Evolutionary conservation across 225 moss, liverwort and hornwort species (phyloP), one percentile per base, ranked within the genome.

Genomic region (Physcomitrium patens): DNA sequence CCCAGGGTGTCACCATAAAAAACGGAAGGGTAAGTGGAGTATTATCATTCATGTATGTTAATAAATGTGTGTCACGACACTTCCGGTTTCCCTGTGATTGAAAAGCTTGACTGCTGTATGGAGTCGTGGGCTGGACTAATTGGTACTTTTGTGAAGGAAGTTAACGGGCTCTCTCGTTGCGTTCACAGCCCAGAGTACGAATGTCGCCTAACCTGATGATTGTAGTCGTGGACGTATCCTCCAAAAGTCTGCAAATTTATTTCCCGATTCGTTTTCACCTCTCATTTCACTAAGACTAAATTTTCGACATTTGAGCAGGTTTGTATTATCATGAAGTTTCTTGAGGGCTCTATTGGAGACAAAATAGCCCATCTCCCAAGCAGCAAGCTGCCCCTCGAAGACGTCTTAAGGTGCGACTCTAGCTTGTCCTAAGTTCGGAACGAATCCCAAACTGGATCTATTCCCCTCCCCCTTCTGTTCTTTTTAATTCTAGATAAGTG

Each of bases 331-430:
- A 83, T 91, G 89, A 96, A 92, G 73, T 96, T 90, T 65, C 92
- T 89, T 26, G 96, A 96, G 74, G 96, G 96, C 64, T 96, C 96
- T n/a, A 70, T 96, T 47, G 96, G 94, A 60, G 96, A 96, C 78
- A 96, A 87, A 84, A 88, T 94, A 86, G 96, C 96, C 46, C 87
- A 88, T 73, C 91, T 88, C 68, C 89, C 91, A 41, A 91, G 88
- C 79, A 94, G 92, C 77, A 79, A 79, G 65, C 86, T 96, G 47
- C 62, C 80, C 47, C 72, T 96, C 65, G 67, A 83, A 75, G 94
- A 94, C 70, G 91, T 86, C 64, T 68, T 96, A 67, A 89, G 92
- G 96, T 96, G 83, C 10, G 60, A 17, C 27, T 64, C 52, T 28
- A 69, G 24, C 52, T 67, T 50, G 8, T 13, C 27, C 74, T 52